These are phyloP conservation scores for Monilinia polystroma DNA, from an alignment of 2,329 filamentous ascomycete species.

Conservation along the genomic window DNA sequence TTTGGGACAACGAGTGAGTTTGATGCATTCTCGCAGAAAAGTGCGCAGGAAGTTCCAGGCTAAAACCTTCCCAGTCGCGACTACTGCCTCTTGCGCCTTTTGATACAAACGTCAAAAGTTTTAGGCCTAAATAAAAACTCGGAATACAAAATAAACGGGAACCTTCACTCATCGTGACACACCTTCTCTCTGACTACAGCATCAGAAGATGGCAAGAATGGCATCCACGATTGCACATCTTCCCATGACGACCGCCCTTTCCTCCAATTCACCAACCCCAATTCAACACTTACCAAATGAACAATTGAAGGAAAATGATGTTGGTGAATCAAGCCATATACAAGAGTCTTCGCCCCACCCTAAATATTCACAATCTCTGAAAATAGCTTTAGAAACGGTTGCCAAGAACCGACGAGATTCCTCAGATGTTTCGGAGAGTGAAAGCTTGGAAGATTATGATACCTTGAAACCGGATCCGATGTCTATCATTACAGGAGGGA, in stretches of 20 bases:
- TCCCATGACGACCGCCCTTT: neutral
- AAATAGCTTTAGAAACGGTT: conserved; percentile 32
- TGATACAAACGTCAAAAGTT: neutral
- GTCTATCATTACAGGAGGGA: conserved; percentile 37
- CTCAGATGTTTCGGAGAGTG: conserved; percentile 30
- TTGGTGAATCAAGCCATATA: conserved; percentile 27
- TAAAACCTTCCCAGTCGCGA: conserved; percentile 1
- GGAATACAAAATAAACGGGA: neutral
- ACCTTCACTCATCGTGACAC: neutral
- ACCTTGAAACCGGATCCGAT: conserved; percentile 34
- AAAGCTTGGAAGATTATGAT: conserved; percentile 40
- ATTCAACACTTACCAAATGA: conserved; percentile 29
- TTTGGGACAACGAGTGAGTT: neutral
- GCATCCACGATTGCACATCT: conserved; percentile 19
- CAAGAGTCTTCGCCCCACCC: conserved; percentile 21
- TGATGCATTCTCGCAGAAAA: neutral
- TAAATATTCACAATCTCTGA: conserved; percentile 32
- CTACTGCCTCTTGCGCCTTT: neutral
- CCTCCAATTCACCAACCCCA: neutral
- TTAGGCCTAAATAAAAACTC: neutral
- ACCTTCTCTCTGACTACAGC: neutral
- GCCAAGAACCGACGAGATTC: conserved; percentile 21
- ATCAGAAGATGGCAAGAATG: conserved; percentile 24
- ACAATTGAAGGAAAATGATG: conserved; percentile 31
- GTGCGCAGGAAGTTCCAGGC: neutral